These are phyloP conservation scores for Gynandropsis gynandra DNA, from an alignment of 345 rosid genomes.

Conservation along the genomic window DNA sequence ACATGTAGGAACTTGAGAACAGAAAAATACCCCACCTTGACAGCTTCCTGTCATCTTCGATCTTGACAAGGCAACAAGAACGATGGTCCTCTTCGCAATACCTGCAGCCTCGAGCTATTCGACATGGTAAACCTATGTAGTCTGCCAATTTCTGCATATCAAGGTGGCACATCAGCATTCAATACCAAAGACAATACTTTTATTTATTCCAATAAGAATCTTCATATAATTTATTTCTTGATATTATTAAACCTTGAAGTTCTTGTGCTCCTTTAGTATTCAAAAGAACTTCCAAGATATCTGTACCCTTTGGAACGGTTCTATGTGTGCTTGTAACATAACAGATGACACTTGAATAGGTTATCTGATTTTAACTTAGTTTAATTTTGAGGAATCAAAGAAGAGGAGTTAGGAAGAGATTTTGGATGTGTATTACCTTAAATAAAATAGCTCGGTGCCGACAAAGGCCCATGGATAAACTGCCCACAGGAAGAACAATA, in stretches of 20 bases:
- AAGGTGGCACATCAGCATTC: constrained; percentile 15
- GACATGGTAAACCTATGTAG: constrained; percentile 86
- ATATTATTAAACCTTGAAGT: neutral
- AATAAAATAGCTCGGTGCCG: constrained; percentile 93
- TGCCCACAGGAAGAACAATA: constrained; percentile 80
- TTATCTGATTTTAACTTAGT: too few relatives aligned
- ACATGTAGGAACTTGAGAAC: constrained; percentile 1
- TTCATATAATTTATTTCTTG: neutral
- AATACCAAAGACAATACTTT: neutral
- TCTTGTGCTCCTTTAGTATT: too few relatives aligned
- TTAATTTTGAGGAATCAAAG: too few relatives aligned
- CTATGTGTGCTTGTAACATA: too few relatives aligned
- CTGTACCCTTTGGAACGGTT: too few relatives aligned
- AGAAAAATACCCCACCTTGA: constrained; percentile 43
- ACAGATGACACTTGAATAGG: too few relatives aligned
- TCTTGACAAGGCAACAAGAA: constrained; percentile 90
- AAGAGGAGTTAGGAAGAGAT: neutral
- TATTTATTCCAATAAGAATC: neutral
- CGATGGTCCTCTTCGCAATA: constrained; percentile 75
- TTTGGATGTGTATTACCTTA: constrained; percentile 42
- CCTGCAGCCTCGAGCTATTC: constrained; percentile 94
- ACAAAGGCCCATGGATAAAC: constrained; percentile 79
- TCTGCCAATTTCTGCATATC: constrained; percentile 88
- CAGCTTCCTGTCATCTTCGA: constrained; percentile 60
- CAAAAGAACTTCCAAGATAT: too few relatives aligned